These are phyloP conservation scores for Alternaria arbusti DNA, from an alignment of 2,329 filamentous ascomycete species.

Conservation along the genomic window DNA sequence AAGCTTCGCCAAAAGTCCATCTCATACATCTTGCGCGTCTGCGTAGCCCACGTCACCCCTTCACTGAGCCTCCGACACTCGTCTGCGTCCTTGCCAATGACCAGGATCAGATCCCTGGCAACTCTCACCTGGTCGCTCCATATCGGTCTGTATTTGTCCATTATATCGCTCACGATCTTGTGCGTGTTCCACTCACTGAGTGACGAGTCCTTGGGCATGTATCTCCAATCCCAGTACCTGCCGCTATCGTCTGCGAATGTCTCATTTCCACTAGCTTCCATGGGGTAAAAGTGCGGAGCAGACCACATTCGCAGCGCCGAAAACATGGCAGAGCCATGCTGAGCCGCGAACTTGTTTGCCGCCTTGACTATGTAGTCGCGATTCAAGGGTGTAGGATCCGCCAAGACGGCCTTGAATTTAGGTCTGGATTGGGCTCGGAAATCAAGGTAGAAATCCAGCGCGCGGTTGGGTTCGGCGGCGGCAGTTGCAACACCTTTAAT, in stretches of 20 bases:
- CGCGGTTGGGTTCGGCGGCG: slow-evolving; percentile 45
- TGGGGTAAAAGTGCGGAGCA: slow-evolving; percentile 59
- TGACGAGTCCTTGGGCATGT: slow-evolving; percentile 57
- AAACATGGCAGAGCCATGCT: slow-evolving; percentile 46
- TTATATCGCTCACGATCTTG: slow-evolving; percentile 41
- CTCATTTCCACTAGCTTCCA: slow-evolving; percentile 51
- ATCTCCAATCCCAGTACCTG: slow-evolving; percentile 57
- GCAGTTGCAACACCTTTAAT: slow-evolving; percentile 49
- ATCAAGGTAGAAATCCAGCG: slow-evolving; percentile 36
- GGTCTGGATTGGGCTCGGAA: slow-evolving; percentile 46
- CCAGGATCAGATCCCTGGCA: slow-evolving; percentile 53
- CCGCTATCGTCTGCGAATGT: slow-evolving; percentile 53
- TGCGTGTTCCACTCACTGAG: slow-evolving; percentile 55
- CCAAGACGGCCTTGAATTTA: slow-evolving; percentile 32
- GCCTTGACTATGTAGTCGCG: slow-evolving; percentile 38
- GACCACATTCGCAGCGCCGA: slow-evolving; percentile 56
- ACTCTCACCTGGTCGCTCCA: slow-evolving; percentile 49
- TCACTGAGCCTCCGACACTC: slow-evolving; percentile 50
- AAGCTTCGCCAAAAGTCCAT: slow-evolving; percentile 61
- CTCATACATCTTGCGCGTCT: slow-evolving; percentile 58
- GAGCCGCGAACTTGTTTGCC: slow-evolving; percentile 40
- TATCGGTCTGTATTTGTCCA: slow-evolving; percentile 38
- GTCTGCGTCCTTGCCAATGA: slow-evolving; percentile 55
- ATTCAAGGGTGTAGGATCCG: slow-evolving; percentile 45
- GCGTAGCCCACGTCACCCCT: slow-evolving; percentile 54